Conservation (phyloP, 306 rosid genomes). For the Bauhinia variegata region DNA sequence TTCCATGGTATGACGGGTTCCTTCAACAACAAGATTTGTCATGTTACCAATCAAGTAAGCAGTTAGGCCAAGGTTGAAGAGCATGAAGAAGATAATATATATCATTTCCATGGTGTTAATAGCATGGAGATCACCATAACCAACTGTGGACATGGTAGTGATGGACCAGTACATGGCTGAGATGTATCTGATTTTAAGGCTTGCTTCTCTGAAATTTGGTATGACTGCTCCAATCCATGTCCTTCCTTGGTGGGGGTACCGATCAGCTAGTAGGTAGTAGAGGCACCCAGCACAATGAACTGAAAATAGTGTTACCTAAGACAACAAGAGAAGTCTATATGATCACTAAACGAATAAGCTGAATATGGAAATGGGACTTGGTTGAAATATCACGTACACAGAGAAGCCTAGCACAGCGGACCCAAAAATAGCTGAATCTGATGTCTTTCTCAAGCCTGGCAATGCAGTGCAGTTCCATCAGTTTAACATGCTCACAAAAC, state of each 20-base stretch:
- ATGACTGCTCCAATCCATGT: slow-evolving; percentile 84
- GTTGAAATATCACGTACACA: slow-evolving; percentile 53
- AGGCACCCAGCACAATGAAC: slow-evolving; percentile 89
- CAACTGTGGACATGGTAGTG: slow-evolving; percentile 95
- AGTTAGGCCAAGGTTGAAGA: slow-evolving; percentile 91
- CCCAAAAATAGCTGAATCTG: slow-evolving; percentile 86
- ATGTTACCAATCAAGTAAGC: slow-evolving; percentile 97
- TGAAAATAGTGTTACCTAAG: slow-evolving; percentile 71
- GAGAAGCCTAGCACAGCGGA: slow-evolving; percentile 81
- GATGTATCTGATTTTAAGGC: slow-evolving; percentile 67
- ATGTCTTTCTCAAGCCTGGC: slow-evolving; percentile 95
- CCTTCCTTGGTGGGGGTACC: slow-evolving; percentile 64
- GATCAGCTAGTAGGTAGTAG: slow-evolving; percentile 79
- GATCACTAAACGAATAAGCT: too few species aligned
- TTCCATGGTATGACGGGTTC: slow-evolving; percentile 96
- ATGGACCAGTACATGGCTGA: slow-evolving; percentile 90
- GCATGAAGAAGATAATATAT: slow-evolving; percentile 87
- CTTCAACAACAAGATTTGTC: slow-evolving; percentile 94
- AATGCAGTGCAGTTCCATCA: slow-evolving; percentile 24
- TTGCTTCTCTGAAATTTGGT: slow-evolving; percentile 73
- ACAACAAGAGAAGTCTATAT: neutral
- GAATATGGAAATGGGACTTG: neutral
- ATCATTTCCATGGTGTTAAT: slow-evolving; percentile 80
- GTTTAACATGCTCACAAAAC: neutral
- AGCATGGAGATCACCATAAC: slow-evolving; percentile 94